These are phyloP conservation scores for Takashimella koratensis DNA, from an alignment of 1,284 basidiomycete species.

Conservation along the genomic window DNA sequence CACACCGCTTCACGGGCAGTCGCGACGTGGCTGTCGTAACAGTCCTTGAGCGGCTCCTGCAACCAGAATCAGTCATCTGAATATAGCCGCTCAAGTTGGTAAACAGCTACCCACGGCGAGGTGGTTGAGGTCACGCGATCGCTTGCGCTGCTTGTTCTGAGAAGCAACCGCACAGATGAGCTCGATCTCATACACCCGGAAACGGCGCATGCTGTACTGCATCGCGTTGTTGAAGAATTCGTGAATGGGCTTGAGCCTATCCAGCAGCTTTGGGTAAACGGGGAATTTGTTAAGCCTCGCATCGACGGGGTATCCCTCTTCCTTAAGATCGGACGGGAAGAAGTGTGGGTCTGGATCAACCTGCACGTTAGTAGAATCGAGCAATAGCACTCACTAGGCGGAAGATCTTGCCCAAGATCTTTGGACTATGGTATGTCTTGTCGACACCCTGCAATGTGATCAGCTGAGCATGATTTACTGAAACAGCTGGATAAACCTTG, in stretches of 20 bases:
- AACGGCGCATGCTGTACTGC: slow-evolving; percentile 37
- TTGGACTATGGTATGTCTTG: slow-evolving; percentile 27
- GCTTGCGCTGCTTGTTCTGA: slow-evolving; percentile 34
- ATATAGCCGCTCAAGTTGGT: not conserved
- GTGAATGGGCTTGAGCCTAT: slow-evolving; percentile 33
- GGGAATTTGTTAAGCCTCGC: slow-evolving; percentile 18
- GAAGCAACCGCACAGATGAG: slow-evolving; percentile 35
- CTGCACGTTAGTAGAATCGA: slow-evolving; percentile 16
- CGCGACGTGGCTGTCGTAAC: slow-evolving; percentile 21
- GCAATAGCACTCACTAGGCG: slow-evolving; percentile 24
- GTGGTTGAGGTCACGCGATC: slow-evolving; percentile 24
- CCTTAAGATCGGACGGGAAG: slow-evolving; percentile 25
- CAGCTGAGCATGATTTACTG: too few relatives aligned
- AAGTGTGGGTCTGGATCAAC: slow-evolving; percentile 35
- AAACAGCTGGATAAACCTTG: slow-evolving; percentile 23
- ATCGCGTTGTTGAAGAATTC: slow-evolving; percentile 32
- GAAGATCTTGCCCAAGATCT: slow-evolving; percentile 45
- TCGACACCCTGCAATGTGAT: slow-evolving; percentile 17
- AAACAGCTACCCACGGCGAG: slow-evolving; percentile 4
- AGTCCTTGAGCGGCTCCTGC: slow-evolving; percentile 38
- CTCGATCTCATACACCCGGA: slow-evolving; percentile 37
- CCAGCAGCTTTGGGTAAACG: slow-evolving; percentile 22
- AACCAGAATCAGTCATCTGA: not conserved
- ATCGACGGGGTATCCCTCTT: slow-evolving; percentile 23
- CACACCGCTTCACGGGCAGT: slow-evolving; percentile 23